These are phyloP conservation scores for Coemansia sp. DNA, from an alignment of 192 early-diverging fungal genomes.

Conservation along the genomic window DNA sequence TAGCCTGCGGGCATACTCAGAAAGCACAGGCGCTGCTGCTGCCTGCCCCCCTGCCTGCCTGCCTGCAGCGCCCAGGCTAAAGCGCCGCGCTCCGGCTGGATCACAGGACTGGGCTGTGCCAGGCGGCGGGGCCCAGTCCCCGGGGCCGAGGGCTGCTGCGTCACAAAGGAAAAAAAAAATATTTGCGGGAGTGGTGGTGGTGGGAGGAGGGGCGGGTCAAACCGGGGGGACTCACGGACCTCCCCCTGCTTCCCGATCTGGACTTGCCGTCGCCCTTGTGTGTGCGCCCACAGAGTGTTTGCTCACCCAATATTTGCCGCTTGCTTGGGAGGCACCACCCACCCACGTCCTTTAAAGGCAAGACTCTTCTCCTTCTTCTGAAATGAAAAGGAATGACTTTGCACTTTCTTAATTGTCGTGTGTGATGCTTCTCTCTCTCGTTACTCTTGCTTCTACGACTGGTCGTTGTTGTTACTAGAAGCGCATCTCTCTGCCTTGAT, in stretches of 20 bases:
- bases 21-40: no score
- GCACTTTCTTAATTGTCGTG: background rate
- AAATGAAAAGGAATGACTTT: constrained; percentile 7
- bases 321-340: background rate
- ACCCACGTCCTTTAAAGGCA: constrained; percentile 1
- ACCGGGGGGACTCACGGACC: background rate
- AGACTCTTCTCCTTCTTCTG: background rate
- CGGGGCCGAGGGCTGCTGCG: background rate
- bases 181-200: background rate
- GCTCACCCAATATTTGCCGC: constrained; percentile 6
- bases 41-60: no score
- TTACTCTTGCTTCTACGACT: background rate
- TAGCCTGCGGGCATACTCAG: background rate
- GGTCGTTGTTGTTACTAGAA: background rate
- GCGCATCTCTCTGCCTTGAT: background rate
- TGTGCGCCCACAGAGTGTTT: background rate
- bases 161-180: background rate
- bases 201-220: background rate
- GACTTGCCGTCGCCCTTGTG: background rate
- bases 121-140: no score
- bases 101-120: no score
- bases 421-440: background rate
- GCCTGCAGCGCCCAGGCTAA: no score
- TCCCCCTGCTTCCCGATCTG: constrained; percentile 4
- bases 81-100: no score